Evolutionary conservation across 371 early-diverging fungal genomes (phyloP).

Genomic region (Catenaria anguillulae): DNA sequence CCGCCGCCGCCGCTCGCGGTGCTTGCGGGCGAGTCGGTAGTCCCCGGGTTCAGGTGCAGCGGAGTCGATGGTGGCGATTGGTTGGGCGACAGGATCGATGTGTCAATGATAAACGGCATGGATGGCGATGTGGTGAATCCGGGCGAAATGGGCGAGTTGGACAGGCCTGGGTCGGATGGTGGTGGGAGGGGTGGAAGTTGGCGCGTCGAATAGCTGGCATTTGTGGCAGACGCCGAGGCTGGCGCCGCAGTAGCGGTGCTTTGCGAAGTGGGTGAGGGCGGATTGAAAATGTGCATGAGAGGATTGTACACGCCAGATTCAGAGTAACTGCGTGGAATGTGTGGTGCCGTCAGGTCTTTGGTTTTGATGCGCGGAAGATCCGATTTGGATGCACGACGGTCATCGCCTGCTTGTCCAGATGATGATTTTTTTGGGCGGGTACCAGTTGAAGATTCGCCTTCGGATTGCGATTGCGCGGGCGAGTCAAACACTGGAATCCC

Average conservation of each 20-base stretch:
- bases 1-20: too few species aligned
- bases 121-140: constrained; percentile 8
- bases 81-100: constrained; percentile 3
- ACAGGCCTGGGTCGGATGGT: too few species aligned
- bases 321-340: constrained; percentile 5
- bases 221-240: not conserved
- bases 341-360: not conserved
- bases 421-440: too few species aligned
- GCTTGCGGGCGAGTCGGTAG: too few species aligned
- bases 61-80: not conserved
- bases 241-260: not conserved
- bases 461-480: too few species aligned
- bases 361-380: too few species aligned
- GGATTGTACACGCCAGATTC: constrained; percentile 4
- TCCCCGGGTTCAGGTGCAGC: not conserved
- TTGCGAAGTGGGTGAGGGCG: not conserved
- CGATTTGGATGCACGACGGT: too few species aligned
- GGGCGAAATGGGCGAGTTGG: not conserved
- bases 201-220: too few species aligned
- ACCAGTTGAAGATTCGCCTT: too few species aligned
- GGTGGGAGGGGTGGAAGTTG: too few species aligned
- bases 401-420: too few species aligned
- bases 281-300: constrained; percentile 1
- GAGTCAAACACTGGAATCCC: too few species aligned
- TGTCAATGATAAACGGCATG: constrained; percentile 9